These are phyloP conservation scores for Lipomyces starkeyi DNA, from an alignment of 805 yeast species.

Conservation along the genomic window DNA sequence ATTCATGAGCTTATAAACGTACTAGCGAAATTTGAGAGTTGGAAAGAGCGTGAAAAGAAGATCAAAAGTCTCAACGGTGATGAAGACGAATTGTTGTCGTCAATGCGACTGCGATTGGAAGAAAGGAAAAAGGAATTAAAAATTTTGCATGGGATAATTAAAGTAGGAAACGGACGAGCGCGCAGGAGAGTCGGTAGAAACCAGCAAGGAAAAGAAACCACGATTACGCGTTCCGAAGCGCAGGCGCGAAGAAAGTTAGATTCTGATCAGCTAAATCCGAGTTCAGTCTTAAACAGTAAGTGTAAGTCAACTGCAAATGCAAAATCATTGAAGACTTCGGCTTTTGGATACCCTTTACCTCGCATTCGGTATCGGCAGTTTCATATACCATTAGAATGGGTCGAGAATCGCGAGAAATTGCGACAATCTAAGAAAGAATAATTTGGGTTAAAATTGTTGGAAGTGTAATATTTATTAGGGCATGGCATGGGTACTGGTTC, in stretches of 20 bases:
- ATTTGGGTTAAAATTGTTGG: background rate
- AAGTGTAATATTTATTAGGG: background rate
- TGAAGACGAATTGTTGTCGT: background rate
- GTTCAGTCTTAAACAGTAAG: background rate
- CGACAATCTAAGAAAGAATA: background rate
- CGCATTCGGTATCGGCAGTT: constrained; percentile 26
- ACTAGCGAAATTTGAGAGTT: constrained; percentile 26
- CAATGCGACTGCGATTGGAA: constrained; percentile 14
- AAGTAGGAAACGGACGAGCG: background rate
- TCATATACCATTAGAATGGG: constrained; percentile 22
- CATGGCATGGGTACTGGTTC: background rate
- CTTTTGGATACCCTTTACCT: constrained; percentile 33
- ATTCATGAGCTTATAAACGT: constrained; percentile 23
- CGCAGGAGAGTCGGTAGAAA: background rate
- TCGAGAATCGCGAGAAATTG: constrained; percentile 10
- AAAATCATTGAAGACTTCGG: background rate
- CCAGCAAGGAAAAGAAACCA: background rate
- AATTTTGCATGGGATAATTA: background rate
- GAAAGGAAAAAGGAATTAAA: constrained; percentile 1
- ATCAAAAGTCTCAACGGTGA: constrained; percentile 3
- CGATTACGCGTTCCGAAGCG: background rate
- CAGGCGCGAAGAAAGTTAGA: background rate
- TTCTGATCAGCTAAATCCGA: background rate
- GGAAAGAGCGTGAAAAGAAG: constrained; percentile 28
- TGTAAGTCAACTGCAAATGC: background rate